Conservation (phyloP, 306 rosid genomes). For the Delonix regia region DNA sequence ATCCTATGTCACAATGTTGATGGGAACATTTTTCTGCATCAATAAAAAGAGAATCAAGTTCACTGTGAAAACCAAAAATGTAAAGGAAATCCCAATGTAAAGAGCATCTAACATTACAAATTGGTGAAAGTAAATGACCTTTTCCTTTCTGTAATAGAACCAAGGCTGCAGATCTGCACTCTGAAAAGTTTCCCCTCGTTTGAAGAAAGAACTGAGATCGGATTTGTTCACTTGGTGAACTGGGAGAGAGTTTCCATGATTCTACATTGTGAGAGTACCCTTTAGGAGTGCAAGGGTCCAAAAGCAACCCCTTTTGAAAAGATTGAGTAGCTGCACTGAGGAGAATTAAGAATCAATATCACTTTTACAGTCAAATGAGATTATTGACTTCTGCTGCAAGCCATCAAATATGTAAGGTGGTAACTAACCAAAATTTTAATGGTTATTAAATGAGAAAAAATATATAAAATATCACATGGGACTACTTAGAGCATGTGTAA, state of each 20-base stretch:
- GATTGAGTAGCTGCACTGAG: constrained; percentile 67
- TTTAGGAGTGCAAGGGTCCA: constrained; percentile 89
- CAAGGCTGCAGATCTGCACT: constrained; percentile 83
- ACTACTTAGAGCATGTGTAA: constrained; percentile 8
- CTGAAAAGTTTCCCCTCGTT: constrained; percentile 80
- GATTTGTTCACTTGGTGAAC: constrained; percentile 42
- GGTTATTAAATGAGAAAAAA: constrained; percentile 10
- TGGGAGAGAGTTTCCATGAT: constrained; percentile 60
- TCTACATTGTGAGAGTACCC: constrained; percentile 64
- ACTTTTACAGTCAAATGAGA: constrained; percentile 19
- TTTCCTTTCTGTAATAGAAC: constrained; percentile 80
- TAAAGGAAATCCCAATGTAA: constrained; percentile 29
- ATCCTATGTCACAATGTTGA: constrained; percentile 69
- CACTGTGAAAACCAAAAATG: constrained; percentile 17
- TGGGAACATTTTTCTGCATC: constrained; percentile 69
- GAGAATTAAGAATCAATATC: constrained; percentile 39
- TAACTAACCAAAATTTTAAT: not conserved
- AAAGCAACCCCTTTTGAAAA: constrained; percentile 44
- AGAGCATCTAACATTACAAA: constrained; percentile 25
- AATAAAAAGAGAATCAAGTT: constrained; percentile 26
- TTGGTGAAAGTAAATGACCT: constrained; percentile 48
- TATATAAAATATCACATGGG: not conserved
- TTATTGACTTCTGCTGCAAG: constrained; percentile 4
- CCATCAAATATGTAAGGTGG: not conserved
- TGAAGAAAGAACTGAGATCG: constrained; percentile 50